Percentiles rank a stretch among this genome's conserved stretches.
Evolutionary conservation across 129 eudicot genomes (phyloP).

Genomic region (Calendula officinalis): DNA sequence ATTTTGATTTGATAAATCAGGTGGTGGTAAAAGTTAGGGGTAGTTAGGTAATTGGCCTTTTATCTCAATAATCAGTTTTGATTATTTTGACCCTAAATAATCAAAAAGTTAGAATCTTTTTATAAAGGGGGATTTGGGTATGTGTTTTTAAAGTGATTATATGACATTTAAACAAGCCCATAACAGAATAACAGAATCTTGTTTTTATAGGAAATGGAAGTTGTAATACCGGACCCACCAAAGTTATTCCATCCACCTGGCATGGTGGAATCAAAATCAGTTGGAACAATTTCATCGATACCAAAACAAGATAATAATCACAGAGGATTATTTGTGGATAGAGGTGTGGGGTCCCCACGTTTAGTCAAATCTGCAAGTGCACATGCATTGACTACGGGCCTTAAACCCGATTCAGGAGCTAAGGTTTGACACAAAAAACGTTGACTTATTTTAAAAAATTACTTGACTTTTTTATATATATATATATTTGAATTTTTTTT

Average conservation of each 20-base stretch:
- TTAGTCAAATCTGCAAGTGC: slow-evolving; percentile 73
- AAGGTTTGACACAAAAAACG: slow-evolving; percentile 54
- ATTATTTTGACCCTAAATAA: background rate
- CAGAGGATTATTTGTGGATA: slow-evolving; percentile 79
- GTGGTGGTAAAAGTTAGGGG: background rate
- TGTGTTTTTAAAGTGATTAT: no score
- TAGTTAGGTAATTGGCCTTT: background rate
- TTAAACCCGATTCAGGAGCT: slow-evolving; percentile 47
- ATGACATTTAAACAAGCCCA: background rate
- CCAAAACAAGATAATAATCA: slow-evolving; percentile 79
- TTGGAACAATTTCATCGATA: slow-evolving; percentile 47
- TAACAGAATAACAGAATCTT: slow-evolving; percentile 5
- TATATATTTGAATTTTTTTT: slow-evolving; percentile 3
- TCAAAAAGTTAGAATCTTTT: background rate
- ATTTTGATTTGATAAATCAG: no score
- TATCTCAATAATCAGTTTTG: background rate
- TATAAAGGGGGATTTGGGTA: background rate
- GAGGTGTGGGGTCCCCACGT: slow-evolving; percentile 98
- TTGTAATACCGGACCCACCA: slow-evolving; percentile 59
- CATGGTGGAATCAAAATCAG: slow-evolving; percentile 71
- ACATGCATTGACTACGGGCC: slow-evolving; percentile 31
- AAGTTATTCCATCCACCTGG: slow-evolving; percentile 51
- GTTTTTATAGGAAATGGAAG: slow-evolving; percentile 57
- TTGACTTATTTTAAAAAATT: background rate
- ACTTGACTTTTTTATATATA: background rate